Evolutionary conservation across 106 monocot genomes (phyloP).

Genomic region (Dendrobium officinale): DNA sequence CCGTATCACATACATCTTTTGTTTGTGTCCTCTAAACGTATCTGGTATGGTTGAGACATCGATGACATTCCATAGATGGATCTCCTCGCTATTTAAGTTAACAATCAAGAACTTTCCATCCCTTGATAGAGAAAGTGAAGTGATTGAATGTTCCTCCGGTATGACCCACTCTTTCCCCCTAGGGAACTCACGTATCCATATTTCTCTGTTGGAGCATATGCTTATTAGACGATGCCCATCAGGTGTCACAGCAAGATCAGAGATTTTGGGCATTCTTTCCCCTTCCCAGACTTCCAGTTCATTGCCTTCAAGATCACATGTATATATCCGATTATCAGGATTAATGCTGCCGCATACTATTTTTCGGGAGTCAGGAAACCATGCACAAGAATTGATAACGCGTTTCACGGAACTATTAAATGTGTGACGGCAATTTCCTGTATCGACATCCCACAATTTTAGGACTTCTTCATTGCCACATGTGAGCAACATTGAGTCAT

Average conservation of each 20-base stretch:
- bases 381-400: conserved; percentile 62
- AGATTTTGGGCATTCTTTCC: conserved; percentile 63
- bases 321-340: conserved; percentile 49
- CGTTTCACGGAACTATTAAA: conserved; percentile 12
- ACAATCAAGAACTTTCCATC: conserved; percentile 65
- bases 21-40: conserved; percentile 60
- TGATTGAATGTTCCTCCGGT: conserved; percentile 44
- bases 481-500: conserved; percentile 66
- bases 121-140: conserved; percentile 58
- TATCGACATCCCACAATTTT: conserved; percentile 57
- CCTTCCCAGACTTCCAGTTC: conserved; percentile 67
- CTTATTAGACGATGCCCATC: conserved; percentile 48
- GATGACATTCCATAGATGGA: conserved; percentile 55
- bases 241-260: conserved; percentile 58
- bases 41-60: conserved; percentile 13
- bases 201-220: conserved; percentile 41
- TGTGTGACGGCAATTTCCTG: conserved; percentile 38
- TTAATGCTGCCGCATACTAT: conserved; percentile 58
- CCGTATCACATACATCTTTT: conserved; percentile 61
- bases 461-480: conserved; percentile 57
- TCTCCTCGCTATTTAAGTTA: conserved; percentile 73
- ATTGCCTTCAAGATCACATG: conserved; percentile 54
- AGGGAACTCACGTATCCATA: conserved; percentile 52
- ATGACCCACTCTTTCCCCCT: conserved; percentile 41
- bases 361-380: conserved; percentile 67